These are phyloP conservation scores for Lasiodiplodia sp. DNA, from an alignment of 2,329 filamentous ascomycete species.

Conservation along the genomic window DNA sequence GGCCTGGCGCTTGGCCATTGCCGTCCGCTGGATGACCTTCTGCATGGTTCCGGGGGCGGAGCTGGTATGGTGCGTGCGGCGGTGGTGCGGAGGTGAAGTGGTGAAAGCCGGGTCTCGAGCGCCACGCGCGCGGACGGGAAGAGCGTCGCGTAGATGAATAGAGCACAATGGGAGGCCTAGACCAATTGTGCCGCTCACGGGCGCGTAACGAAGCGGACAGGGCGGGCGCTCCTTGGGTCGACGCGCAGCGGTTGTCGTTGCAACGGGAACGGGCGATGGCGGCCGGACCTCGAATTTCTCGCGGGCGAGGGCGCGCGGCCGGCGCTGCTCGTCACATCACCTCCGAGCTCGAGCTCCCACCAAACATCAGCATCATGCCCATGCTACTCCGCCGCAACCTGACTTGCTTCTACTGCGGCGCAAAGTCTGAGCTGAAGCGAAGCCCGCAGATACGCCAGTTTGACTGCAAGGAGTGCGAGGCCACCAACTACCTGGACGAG, in stretches of 20 bases:
- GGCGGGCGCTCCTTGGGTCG: background rate
- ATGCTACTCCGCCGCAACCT: constrained; percentile 43
- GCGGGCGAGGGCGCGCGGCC: background rate
- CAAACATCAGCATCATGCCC: constrained; percentile 37
- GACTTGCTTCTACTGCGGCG: constrained; percentile 59
- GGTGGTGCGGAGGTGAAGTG: constrained; percentile 18
- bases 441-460: constrained; percentile 70
- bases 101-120: constrained; percentile 5
- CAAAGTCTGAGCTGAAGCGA: constrained; percentile 67
- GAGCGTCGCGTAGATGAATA: background rate
- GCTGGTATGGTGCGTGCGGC: constrained; percentile 2
- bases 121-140: background rate
- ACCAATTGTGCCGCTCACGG: background rate
- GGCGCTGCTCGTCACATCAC: constrained; percentile 16
- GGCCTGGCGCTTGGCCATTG: constrained; percentile 71
- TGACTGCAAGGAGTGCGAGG: constrained; percentile 79
- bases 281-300: constrained; percentile 24
- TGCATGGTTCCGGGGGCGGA: constrained; percentile 55
- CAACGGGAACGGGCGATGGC: background rate
- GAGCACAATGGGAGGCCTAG: background rate
- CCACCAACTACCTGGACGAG: constrained; percentile 88
- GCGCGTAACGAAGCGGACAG: background rate
- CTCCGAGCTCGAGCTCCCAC: constrained; percentile 23
- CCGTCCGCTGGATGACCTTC: constrained; percentile 72
- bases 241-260: constrained; percentile 7